Evolutionary conservation across 805 yeast genomes (phyloP), one percentile per base, ranked within the genome.

Genomic region (Candida nanaspora): DNA sequence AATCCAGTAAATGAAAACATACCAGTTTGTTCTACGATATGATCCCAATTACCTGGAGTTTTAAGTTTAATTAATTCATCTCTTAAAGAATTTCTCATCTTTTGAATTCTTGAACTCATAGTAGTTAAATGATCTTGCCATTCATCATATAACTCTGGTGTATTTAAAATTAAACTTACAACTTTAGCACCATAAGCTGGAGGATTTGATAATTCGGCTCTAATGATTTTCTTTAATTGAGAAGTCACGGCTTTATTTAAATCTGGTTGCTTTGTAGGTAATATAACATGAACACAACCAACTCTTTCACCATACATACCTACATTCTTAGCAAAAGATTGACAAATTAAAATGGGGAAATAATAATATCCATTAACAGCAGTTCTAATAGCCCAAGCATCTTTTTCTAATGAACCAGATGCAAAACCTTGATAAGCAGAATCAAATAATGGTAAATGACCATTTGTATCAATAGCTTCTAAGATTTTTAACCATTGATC

Each of bases 401-500:
- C 98, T 45, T 76, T 72, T 48, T 74, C 81, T 50, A 87, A 73
- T 53, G 83, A 79, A 41, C 98, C 98, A 34, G 89, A 76, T 23
- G 98, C 96, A 60, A 91, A 91, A 5, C 98, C 98, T 68, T 91
- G 98, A 71, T 93, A 91, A 19, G 98, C 98, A 46, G 88, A 79
- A 66, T 91, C 98, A 56, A 93, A 89, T 46, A 91, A 65, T 6
- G 87, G 86, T 53, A 91, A 73, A 63, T 87, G 95, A 40, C 74
- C 66, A 43, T 76, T 70, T 44, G 64, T 57, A 49, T 76, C 73
- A 47, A 86, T 66, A 21, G 78, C 82, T 34, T 72, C 70, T 35
- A 86, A 70, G 40, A 93, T 81, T 54, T 69, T 52, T 35, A 61
- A 61, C 98, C 98, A 91, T 66, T 91, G 84, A 39, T 74, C 83